Percentiles rank a stretch among this genome's conserved stretches.
Evolutionary conservation across 495 filamentous ascomycete species (phyloP).

Genomic region (Aspergillus coremiiformis): DNA sequence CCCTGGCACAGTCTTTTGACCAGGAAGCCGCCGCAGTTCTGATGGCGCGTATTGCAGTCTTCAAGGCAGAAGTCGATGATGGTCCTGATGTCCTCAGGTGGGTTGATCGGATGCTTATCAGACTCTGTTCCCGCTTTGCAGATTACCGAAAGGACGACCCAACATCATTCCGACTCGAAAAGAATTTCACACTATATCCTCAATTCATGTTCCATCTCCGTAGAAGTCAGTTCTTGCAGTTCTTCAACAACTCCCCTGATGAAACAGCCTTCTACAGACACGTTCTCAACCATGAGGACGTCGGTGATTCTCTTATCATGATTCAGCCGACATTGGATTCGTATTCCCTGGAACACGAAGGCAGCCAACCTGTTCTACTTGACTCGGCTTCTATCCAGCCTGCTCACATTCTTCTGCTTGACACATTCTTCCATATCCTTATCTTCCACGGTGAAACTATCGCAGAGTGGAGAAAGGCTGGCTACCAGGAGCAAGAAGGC

Average conservation of each 20-base stretch:
- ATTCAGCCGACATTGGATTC: constrained; percentile 97
- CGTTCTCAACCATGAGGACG: constrained; percentile 95
- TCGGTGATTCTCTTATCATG: constrained; percentile 95
- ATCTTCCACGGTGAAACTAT: constrained; percentile 99
- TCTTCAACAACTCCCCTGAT: constrained; percentile 99
- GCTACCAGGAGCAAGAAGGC: constrained; percentile 96
- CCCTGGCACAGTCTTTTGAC: constrained; percentile 95
- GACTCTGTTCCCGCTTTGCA: constrained; percentile 92
- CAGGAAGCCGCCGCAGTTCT: constrained; percentile 97
- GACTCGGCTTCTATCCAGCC: constrained; percentile 96
- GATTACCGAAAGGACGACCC: constrained; percentile 99
- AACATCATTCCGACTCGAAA: constrained; percentile 94
- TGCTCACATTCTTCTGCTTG: constrained; percentile 86
- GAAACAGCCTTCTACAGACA: constrained; percentile 98
- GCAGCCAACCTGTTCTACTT: constrained; percentile 80
- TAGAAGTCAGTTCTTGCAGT: constrained; percentile 94
- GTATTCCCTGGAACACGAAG: constrained; percentile 93
- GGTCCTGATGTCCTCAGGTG: constrained; percentile 97
- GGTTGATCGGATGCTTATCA: constrained; percentile 98
- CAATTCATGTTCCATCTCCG: constrained; percentile 99
- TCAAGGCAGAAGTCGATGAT: constrained; percentile 98
- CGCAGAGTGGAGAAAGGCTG: constrained; percentile 96
- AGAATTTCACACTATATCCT: constrained; percentile 98
- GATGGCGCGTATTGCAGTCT: constrained; percentile 97
- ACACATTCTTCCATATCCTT: constrained; percentile 99